These are phyloP conservation scores for Nakaseomyces nivariensis DNA, from an alignment of 1,139 yeast genomes.

Conservation along the genomic window DNA sequence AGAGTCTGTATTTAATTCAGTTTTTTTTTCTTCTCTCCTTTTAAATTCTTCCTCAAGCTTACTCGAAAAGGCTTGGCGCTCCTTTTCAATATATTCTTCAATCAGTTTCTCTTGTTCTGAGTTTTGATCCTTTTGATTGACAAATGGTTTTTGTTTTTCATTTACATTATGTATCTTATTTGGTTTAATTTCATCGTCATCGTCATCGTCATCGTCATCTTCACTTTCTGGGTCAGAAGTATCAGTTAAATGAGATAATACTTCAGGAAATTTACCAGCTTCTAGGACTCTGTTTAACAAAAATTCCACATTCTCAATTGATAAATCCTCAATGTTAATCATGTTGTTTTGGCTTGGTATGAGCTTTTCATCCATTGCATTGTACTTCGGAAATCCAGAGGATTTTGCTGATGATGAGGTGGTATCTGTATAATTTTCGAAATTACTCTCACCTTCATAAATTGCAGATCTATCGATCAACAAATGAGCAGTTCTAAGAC, in stretches of 20 bases:
- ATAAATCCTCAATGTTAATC: neutral
- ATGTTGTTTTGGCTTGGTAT: neutral
- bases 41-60: slow-evolving; percentile 6
- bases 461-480: neutral
- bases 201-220: neutral
- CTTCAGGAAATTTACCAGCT: neutral
- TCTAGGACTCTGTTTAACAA: neutral
- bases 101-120: neutral
- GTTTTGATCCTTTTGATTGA: neutral
- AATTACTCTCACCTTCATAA: neutral
- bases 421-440: neutral
- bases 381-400: neutral
- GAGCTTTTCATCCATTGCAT: neutral
- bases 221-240: neutral
- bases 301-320: neutral
- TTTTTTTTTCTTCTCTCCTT: slow-evolving; percentile 8
- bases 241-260: neutral
- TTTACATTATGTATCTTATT: neutral
- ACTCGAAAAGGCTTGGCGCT: neutral
- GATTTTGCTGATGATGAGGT: neutral
- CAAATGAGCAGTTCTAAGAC: neutral
- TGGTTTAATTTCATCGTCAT: neutral
- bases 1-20: neutral
- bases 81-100: neutral
- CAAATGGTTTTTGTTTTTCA: neutral